Conservation (phyloP, 106 monocot genomes). For the Triglochin maritima region DNA sequence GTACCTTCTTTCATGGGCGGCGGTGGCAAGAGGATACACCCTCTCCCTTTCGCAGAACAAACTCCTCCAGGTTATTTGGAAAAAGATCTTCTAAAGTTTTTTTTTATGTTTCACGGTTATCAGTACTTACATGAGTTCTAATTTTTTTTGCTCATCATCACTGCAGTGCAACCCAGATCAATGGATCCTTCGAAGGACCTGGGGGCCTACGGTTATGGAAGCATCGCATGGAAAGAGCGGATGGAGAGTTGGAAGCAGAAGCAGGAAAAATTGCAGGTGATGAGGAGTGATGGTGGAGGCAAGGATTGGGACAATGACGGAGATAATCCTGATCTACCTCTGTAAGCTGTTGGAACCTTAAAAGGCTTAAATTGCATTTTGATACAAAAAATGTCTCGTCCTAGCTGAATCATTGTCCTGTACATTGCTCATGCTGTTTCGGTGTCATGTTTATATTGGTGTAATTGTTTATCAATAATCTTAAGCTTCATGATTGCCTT, state of each 20-base stretch:
- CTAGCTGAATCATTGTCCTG: neutral
- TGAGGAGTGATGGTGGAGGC: slow-evolving; percentile 55
- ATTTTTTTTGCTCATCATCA: too few relatives aligned
- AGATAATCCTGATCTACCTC: slow-evolving; percentile 60
- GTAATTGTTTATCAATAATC: neutral
- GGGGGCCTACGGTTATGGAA: slow-evolving; percentile 96
- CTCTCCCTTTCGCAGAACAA: slow-evolving; percentile 75
- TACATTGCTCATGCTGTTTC: neutral
- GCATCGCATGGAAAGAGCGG: slow-evolving; percentile 94
- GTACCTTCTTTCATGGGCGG: slow-evolving; percentile 93
- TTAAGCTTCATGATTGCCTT: neutral
- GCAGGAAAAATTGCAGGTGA: slow-evolving; percentile 71
- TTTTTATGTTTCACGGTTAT: neutral
- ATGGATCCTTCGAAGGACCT: slow-evolving; percentile 98
- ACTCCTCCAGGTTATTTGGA: slow-evolving; percentile 43
- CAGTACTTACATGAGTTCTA: too few relatives aligned
- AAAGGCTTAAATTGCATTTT: too few relatives aligned
- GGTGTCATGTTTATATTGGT: neutral
- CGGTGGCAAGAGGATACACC: slow-evolving; percentile 90
- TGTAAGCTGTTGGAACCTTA: slow-evolving; percentile 39
- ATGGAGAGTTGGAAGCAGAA: slow-evolving; percentile 98
- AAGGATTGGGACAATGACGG: slow-evolving; percentile 66
- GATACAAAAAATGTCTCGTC: too few relatives aligned
- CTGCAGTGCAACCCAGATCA: slow-evolving; percentile 90
- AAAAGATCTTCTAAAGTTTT: neutral